These are phyloP conservation scores for Tripidium arundinaceum DNA, from an alignment of 202 grass and related monocot genomes.

Conservation along the genomic window DNA sequence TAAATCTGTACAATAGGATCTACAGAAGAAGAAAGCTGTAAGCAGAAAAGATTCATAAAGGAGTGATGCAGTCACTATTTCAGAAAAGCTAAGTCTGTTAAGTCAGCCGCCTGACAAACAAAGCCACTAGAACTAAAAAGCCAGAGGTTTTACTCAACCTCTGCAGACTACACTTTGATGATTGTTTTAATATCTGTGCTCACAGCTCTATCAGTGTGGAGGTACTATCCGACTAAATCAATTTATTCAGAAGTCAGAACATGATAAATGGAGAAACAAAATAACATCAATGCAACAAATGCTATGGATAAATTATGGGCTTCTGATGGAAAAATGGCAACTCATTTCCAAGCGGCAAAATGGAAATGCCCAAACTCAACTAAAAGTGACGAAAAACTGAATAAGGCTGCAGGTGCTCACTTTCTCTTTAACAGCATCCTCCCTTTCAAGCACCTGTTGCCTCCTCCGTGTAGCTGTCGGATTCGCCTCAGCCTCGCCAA, in stretches of 20 bases:
- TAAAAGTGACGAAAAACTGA: too few relatives aligned
- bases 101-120: too few relatives aligned
- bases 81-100: too few relatives aligned
- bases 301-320: background rate
- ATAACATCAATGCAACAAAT: background rate
- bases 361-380: background rate
- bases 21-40: background rate
- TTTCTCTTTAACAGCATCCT: too few relatives aligned
- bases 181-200: background rate
- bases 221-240: background rate
- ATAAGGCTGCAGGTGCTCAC: too few relatives aligned
- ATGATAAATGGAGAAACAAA: background rate
- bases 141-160: background rate
- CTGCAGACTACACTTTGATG: background rate
- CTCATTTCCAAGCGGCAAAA: background rate
- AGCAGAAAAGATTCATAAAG: too few relatives aligned
- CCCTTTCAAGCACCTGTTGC: too few relatives aligned
- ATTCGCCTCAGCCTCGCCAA: too few relatives aligned
- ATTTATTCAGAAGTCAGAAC: background rate
- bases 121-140: background rate
- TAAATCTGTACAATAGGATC: background rate
- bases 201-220: background rate
- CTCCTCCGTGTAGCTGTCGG: too few relatives aligned
- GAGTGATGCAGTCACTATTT: too few relatives aligned
- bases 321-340: background rate